Conservation (phyloP, 2,329 filamentous ascomycete genomes). For the Arachnomyces sp. region DNA sequence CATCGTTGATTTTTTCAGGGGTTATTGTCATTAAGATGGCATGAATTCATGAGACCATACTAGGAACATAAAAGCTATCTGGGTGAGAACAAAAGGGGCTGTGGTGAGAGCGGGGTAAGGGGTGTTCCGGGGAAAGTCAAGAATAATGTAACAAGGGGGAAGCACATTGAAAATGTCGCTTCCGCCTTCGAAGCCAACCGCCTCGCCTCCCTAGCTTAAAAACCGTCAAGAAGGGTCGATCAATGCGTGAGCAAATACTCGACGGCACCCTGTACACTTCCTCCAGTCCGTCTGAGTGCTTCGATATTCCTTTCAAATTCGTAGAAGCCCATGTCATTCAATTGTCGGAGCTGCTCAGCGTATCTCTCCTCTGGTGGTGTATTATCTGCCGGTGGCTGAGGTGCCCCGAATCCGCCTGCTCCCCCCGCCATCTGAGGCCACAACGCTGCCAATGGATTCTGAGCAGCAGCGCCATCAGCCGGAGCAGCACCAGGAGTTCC, state of each 20-base stretch:
- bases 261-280: slow-evolving; percentile 77
- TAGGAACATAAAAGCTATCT: no score
- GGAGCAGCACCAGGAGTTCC: slow-evolving; percentile 18
- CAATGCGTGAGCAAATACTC: slow-evolving; percentile 33
- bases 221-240: slow-evolving; percentile 6
- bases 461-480: slow-evolving; percentile 27
- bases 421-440: slow-evolving; percentile 42
- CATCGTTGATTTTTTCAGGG: no score
- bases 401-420: slow-evolving; percentile 40
- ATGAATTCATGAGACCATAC: no score
- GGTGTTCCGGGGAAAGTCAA: no score
- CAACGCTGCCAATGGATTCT: slow-evolving; percentile 40
- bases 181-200: no score
- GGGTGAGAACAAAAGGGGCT: no score
- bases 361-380: slow-evolving; percentile 91
- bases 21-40: no score
- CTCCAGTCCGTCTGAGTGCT: slow-evolving; percentile 78
- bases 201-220: no score
- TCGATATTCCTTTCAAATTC: slow-evolving; percentile 92
- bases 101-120: no score
- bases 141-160: no score
- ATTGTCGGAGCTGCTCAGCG: slow-evolving; percentile 76
- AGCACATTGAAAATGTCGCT: no score
- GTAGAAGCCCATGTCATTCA: slow-evolving; percentile 99
- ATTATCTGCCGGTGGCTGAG: slow-evolving; percentile 61